These are phyloP conservation scores for Haematococcus lacustris DNA, from an alignment of 139 green algal species.

Conservation along the genomic window DNA sequence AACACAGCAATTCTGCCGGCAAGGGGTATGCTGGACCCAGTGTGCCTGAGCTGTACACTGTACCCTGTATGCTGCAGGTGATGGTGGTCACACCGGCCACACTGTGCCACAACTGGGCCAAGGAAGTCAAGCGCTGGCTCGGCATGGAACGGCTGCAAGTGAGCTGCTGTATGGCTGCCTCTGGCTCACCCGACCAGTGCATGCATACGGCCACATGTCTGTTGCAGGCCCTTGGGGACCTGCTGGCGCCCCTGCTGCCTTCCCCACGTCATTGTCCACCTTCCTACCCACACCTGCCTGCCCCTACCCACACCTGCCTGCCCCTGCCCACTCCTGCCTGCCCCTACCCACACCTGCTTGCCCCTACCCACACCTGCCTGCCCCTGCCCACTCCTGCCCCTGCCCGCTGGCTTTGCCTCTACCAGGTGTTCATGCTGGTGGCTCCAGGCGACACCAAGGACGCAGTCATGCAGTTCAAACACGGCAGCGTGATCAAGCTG, in stretches of 20 bases:
- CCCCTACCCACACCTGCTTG: neutral
- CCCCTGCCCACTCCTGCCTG: neutral
- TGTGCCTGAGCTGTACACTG: neutral
- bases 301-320: neutral
- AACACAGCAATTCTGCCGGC: neutral
- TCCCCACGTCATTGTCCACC: neutral
- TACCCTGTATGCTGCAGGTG: conserved; percentile 12
- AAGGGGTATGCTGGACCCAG: neutral
- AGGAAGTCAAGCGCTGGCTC: conserved; percentile 79
- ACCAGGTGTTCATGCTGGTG: conserved; percentile 6
- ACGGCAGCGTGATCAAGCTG: conserved; percentile 12
- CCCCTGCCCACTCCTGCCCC: too few species aligned
- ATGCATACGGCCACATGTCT: neutral
- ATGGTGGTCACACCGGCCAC: conserved; percentile 70
- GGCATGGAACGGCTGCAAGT: conserved; percentile 56
- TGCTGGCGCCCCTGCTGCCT: neutral
- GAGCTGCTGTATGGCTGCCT: too few species aligned
- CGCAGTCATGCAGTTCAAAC: conserved; percentile 2
- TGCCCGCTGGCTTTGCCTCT: neutral
- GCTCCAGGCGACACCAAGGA: neutral
- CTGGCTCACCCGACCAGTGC: too few species aligned
- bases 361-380: too few species aligned
- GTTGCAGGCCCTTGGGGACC: neutral
- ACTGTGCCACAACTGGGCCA: conserved; percentile 72
- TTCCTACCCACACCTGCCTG: neutral